phyloP scores from a whole-genome alignment of 805 yeast genomes.

The Barnettozyma sp. region DNA sequence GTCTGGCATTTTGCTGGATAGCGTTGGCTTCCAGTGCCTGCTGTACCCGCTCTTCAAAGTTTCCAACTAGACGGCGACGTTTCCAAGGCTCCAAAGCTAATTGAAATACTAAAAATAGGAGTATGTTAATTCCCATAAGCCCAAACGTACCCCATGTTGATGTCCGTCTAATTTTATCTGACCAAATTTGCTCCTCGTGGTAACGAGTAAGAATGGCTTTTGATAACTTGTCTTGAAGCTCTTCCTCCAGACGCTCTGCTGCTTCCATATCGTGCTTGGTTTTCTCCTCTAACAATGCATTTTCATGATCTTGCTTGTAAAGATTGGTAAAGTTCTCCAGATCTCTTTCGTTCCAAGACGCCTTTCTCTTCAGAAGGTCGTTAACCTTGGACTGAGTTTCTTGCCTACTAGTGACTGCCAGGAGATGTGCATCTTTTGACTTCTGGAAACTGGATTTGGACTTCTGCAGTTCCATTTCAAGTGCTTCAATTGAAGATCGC shows the following conservation, averaged over 20 bases:
- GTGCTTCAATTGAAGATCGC: conserved; percentile 48
- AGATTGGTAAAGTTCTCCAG: conserved; percentile 77
- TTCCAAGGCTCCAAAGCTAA: conserved; percentile 93
- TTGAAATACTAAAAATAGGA: conserved; percentile 75
- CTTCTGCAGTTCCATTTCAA: conserved; percentile 45
- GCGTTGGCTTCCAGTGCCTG: conserved; percentile 37
- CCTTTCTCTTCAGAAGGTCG: conserved; percentile 79
- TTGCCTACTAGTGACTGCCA: conserved; percentile 58
- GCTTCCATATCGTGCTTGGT: conserved; percentile 42
- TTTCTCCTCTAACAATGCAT: conserved; percentile 52
- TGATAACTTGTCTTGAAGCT: conserved; percentile 58
- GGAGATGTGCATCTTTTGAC: conserved; percentile 46
- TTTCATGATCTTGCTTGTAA: conserved; percentile 73
- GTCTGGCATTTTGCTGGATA: conserved; percentile 23
- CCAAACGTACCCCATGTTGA: conserved; percentile 96
- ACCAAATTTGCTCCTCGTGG: conserved; percentile 97
- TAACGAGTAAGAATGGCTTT: conserved; percentile 80
- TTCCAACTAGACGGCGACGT: conserved; percentile 66
- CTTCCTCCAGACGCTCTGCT: conserved; percentile 60
- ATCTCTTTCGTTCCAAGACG: conserved; percentile 72
- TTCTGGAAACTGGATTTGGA: conserved; percentile 42
- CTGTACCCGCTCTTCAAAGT: conserved; percentile 77
- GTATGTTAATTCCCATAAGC: conserved; percentile 78
- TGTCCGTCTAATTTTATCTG: conserved; percentile 88
- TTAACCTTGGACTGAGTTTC: conserved; percentile 78